Evolutionary conservation across 1,139 yeast species (phyloP), one percentile per base, ranked within the genome.

Genomic region (Candida sp.): DNA sequence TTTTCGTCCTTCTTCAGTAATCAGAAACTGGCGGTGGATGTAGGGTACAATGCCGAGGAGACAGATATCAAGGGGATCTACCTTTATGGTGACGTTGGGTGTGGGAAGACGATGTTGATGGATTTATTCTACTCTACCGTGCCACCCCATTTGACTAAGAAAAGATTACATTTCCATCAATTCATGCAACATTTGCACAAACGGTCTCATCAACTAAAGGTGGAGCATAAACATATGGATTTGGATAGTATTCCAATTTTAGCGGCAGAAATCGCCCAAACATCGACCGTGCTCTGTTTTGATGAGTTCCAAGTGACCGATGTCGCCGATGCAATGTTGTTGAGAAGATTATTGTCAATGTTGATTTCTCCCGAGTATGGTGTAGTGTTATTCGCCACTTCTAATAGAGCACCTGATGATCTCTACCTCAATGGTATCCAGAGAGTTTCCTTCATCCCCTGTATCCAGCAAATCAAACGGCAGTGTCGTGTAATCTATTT

Each of bases 101-200:
- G 98, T 65, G 99, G 99, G 7, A 93, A 93, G 60, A 93, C 99
- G 4, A 93, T 93, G 97, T 73, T 93, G 50, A 91, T 93, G 98
- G 99, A 93, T 64, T 73, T 93, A 55, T 93, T 93, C 57, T 93
- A 90, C 64, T 71, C 79, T 21, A 88, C 97, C 0, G 75, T 93
- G 12, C 97, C 98, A 0, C 43, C 61, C 0, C 89, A 85, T 58
- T 67, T 93, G 47, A 77, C 93, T 22, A 90, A 89, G 56, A 78
- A 73, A 54, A 73, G 99, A 49, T 73, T 91, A 40, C 99, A 93
- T 66, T 93, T 93, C 74, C 99, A 93, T 64, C 96, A 90, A 53
- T 93, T 93, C 63, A 93, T 93, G 97, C 98, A 93, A 61, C 81
- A 84, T 55, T 77, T 93, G 40, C 99, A 93, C 64, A 88, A 88